Percentiles rank a stretch among this genome's conserved stretches.
Evolutionary conservation across 768 basidiomycete genomes (phyloP).

Genomic region (Lactarius hengduanensis): DNA sequence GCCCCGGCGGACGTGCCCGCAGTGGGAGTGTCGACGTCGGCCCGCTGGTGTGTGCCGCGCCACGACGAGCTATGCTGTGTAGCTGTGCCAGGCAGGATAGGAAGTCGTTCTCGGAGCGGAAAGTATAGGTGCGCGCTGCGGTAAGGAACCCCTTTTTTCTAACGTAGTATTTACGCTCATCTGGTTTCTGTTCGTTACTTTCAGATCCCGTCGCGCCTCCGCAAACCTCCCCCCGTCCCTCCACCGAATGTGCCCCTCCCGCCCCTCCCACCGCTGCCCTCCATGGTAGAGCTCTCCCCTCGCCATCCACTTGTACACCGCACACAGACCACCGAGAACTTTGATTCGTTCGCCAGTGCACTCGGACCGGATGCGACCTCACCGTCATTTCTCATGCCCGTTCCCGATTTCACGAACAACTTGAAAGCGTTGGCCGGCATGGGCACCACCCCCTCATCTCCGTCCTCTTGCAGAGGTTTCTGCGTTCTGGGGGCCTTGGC

Average conservation of each 20-base stretch:
- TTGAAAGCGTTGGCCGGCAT: slow-evolving; percentile 12
- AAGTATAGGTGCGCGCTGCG: slow-evolving; percentile 20
- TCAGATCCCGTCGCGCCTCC: slow-evolving; percentile 26
- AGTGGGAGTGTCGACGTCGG: slow-evolving; percentile 23
- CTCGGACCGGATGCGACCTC: slow-evolving; percentile 1
- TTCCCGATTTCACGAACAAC: slow-evolving; percentile 17
- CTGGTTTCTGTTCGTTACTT: background rate
- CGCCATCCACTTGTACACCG: slow-evolving; percentile 24
- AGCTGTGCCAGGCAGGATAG: background rate
- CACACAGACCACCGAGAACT: slow-evolving; percentile 20
- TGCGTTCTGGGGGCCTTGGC: slow-evolving; percentile 2
- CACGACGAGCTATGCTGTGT: background rate
- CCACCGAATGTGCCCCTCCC: slow-evolving; percentile 26
- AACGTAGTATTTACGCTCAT: background rate
- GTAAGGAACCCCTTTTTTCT: slow-evolving; percentile 14
- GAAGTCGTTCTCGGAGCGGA: slow-evolving; percentile 23
- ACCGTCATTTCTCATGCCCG: background rate
- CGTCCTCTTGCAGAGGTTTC: slow-evolving; percentile 11
- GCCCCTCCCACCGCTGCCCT: slow-evolving; percentile 5
- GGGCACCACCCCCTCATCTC: slow-evolving; percentile 9
- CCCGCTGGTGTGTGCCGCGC: background rate
- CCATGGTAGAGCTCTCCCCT: slow-evolving; percentile 1
- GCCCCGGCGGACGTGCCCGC: slow-evolving; percentile 24
- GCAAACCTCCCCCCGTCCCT: slow-evolving; percentile 26
- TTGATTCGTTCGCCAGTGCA: background rate